Base-by-base conservation (phyloP, 495 filamentous ascomycete genomes). In the Parmelia sp. region DNA sequence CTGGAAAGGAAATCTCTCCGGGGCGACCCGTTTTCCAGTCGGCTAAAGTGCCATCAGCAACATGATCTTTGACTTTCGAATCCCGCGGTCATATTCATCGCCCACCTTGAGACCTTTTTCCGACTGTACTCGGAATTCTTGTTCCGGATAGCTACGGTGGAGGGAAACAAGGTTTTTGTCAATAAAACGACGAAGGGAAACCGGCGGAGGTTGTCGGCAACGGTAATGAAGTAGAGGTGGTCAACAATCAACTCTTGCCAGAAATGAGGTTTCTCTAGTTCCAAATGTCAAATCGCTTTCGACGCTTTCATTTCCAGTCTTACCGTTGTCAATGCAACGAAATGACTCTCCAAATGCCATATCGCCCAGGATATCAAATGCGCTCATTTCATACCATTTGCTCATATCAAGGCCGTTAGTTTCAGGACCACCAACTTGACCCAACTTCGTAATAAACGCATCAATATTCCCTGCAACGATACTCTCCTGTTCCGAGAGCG, bases 271-370 rank as follows among this genome's bases (percentile, higher is more conserved):
- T 68, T 31, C 14, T 58, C 68, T 65, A 55, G n/a, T 15, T 49
- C 45, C 23, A 60, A 63, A 61, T 40, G 35, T 36, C 35, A 36
- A 36, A 36, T 36, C 35, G 35, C 35, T 36, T 10, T 36, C 35
- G 35, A 36, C 35, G 35, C 35, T 36, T 36, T 36, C 35, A 36
- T 36, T 36, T 36, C 35, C 10, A 36, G 35, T 2, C 35, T n/a
- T 39, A 61, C 66, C 67, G 40, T 53, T 56, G 29, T 67, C 67
- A 14, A 71, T 37, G 25, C 62, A 60, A 17, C 65, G 53, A 29
- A 75, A 73, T 2, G 67, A 62, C 53, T 75, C 70, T 11, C 74
- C 71, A 58, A 75, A 75, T 0, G 72, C 71, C 72, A 75, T 74
- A n/a, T 75, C 74, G 6, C 74, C 72, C 0, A 73, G 65, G 53